These are phyloP conservation scores for Azolla pinnata DNA, from an alignment of 75 land plant genomes.

Conservation along the genomic window DNA sequence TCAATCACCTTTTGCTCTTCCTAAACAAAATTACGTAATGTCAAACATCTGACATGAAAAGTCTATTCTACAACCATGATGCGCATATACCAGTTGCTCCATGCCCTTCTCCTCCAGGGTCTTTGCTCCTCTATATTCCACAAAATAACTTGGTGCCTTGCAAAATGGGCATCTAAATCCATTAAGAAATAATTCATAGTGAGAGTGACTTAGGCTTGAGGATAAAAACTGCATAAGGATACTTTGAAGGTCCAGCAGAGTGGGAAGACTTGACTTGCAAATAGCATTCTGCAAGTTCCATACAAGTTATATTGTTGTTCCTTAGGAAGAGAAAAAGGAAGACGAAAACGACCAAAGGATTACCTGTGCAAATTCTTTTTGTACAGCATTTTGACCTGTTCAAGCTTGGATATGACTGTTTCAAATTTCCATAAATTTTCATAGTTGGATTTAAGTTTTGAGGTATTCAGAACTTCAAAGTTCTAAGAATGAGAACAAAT, in stretches of 20 bases:
- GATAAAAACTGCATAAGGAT: conserved; percentile 34
- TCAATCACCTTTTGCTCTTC: conserved; percentile 95
- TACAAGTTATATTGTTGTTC: no score
- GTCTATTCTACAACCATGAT: not conserved
- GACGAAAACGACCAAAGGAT: not conserved
- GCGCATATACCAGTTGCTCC: conserved; percentile 40
- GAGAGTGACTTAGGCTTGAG: not conserved
- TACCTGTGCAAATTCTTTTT: conserved; percentile 95
- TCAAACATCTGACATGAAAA: not conserved
- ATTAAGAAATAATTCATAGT: not conserved
- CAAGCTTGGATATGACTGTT: conserved; percentile 83
- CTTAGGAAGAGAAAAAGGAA: not conserved
- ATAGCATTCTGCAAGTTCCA: conserved; percentile 84
- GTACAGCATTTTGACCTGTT: conserved; percentile 87
- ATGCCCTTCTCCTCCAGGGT: conserved; percentile 76
- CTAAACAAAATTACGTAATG: conserved; percentile 14
- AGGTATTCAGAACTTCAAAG: no score
- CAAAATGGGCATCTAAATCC: conserved; percentile 80
- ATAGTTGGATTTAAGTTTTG: no score
- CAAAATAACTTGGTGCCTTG: conserved; percentile 79
- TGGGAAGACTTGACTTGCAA: conserved; percentile 82
- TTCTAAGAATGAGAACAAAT: no score
- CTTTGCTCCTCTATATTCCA: conserved; percentile 86
- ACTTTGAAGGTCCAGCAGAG: conserved; percentile 76
- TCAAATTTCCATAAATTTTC: no score